Base-by-base conservation (phyloP, 2,329 filamentous ascomycete genomes). In the Acrocalymma vagum region DNA sequence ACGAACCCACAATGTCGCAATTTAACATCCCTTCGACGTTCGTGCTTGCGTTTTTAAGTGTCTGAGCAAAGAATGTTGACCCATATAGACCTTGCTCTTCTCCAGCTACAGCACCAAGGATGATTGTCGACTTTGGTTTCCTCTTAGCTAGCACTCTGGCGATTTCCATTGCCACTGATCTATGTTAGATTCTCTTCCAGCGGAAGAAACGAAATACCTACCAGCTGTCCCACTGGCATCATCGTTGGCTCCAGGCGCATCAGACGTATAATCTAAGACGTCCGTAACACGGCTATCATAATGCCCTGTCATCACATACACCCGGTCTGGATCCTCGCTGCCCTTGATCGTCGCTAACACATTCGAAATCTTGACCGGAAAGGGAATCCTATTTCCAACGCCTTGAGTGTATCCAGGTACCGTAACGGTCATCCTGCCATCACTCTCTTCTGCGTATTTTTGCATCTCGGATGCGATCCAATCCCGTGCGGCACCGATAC, bases 1-100 rank as follows among this genome's bases (percentile, higher is more conserved):
- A 70, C 5, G 72, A 78, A 23, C 81, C 81, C 5, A 83, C 75
- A 40, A 82, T 81, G 61, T 83, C 80, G 65, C 79, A 78, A 49
- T 77, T 83, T 38, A 80, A 73, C 72, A 82, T 81, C 10, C 74
- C 80, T 61, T 81, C 78, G 3, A 83, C 78, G 53, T 82, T 77
- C 7, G 74, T 73, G 30, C 69, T 76, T 5, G 72, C 65, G 51
- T 80, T 79, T 21, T 74, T 75, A 34, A 80, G 73, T 0, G 74
- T 78, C 52, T 78, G 73, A 2, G 81, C 80, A 5, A 83, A 67
- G 61, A 77, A 77, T 3, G 68, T 65, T 4, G 78, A 67, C 3
- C 81, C 81, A 38, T 78, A 78, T 3, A 83, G 72, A 5, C 70
- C 71, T 65, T 83, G 80, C 48, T 83, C 81, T 60, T 84, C 81